phyloP scores from a whole-genome alignment of 2,329 filamentous ascomycete species.

The Alternaria metachromatica region DNA sequence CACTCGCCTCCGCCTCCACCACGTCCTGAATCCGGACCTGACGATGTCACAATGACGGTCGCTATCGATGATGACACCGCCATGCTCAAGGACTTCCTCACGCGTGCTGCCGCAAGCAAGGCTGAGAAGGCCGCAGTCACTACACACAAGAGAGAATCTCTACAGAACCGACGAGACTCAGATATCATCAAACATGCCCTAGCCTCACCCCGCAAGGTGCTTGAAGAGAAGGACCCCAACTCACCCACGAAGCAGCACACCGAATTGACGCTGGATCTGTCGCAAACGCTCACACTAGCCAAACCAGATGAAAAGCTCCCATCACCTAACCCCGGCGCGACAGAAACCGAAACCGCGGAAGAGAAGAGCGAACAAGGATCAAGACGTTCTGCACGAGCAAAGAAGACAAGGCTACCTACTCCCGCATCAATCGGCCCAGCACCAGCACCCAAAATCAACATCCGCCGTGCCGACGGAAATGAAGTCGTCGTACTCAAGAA shows the following conservation, averaged over 20 bases:
- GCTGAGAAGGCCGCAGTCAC: slow-evolving; percentile 45
- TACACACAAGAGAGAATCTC: slow-evolving; percentile 49
- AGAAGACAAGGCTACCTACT: slow-evolving; percentile 45
- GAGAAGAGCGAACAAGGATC: slow-evolving; percentile 27
- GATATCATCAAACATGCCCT: slow-evolving; percentile 55
- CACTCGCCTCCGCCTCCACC: slow-evolving; percentile 40
- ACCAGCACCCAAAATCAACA: slow-evolving; percentile 51
- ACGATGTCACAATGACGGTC: slow-evolving; percentile 42
- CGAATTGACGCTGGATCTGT: slow-evolving; percentile 41
- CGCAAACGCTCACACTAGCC: slow-evolving; percentile 35
- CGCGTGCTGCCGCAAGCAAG: slow-evolving; percentile 57
- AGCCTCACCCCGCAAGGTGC: slow-evolving; percentile 53
- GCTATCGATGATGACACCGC: slow-evolving; percentile 57
- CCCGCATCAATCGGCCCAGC: slow-evolving; percentile 26
- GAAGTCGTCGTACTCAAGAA: slow-evolving; percentile 56
- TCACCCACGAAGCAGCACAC: slow-evolving; percentile 51
- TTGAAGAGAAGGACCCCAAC: slow-evolving; percentile 57
- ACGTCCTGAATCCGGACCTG: slow-evolving; percentile 25
- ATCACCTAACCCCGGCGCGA: slow-evolving; percentile 23
- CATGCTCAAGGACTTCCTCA: slow-evolving; percentile 57
- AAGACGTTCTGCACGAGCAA: slow-evolving; percentile 43
- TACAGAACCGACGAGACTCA: slow-evolving; percentile 57
- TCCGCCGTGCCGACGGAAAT: slow-evolving; percentile 51
- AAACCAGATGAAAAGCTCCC: slow-evolving; percentile 21
- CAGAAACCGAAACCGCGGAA: slow-evolving; percentile 18